phyloP scores from a whole-genome alignment of 257 asterid genomes.

The Solanum lycopersicoides region DNA sequence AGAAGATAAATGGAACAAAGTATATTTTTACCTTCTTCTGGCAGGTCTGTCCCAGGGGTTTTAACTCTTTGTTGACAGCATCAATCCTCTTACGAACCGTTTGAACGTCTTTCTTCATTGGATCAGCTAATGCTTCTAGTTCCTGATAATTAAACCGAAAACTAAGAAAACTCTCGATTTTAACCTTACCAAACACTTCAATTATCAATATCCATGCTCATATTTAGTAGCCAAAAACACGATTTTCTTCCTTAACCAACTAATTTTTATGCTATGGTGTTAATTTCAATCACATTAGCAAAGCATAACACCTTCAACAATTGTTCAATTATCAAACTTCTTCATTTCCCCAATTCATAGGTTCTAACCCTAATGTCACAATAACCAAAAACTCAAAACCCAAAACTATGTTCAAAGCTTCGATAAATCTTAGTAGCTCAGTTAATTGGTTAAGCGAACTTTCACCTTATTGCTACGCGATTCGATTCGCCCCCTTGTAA shows the following conservation, averaged over 20 bases:
- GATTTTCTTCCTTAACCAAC: background rate
- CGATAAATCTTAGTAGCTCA: background rate
- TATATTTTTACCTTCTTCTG: constrained; percentile 73
- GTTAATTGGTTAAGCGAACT: background rate
- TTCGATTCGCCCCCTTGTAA: background rate
- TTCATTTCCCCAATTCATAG: background rate
- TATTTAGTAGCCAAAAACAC: background rate
- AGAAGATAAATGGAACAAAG: background rate
- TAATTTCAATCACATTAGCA: background rate
- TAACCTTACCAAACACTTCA: background rate
- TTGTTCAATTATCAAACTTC: background rate
- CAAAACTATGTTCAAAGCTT: background rate
- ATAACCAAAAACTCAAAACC: background rate
- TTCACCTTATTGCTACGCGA: background rate
- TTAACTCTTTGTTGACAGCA: constrained; percentile 74
- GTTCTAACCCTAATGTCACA: background rate
- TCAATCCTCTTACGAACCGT: constrained; percentile 77
- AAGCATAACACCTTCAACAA: background rate
- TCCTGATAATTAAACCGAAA: constrained; percentile 37
- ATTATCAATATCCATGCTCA: background rate
- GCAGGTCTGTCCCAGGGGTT: constrained; percentile 83
- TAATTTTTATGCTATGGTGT: background rate
- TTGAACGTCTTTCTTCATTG: constrained; percentile 84
- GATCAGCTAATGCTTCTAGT: constrained; percentile 73
- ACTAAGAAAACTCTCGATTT: background rate